Percentiles rank a stretch among this genome's conserved stretches.
Conservation (phyloP, 148 eudicot species). For the Silene latifolia region DNA sequence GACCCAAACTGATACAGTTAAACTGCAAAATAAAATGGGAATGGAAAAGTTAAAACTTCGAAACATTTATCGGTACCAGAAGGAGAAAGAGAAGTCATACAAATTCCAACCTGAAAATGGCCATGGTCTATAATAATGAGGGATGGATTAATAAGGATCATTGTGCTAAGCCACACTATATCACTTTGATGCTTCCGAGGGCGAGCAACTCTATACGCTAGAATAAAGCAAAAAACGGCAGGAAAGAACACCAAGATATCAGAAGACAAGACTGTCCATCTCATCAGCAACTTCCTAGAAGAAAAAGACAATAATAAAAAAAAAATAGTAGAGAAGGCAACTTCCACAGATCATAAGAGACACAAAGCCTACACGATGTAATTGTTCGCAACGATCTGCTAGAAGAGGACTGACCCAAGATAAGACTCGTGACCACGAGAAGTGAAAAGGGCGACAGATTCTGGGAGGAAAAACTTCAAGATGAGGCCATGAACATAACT, state of each 20-base stretch:
- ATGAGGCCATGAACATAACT: conserved; percentile 79
- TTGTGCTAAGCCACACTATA: conserved; percentile 63
- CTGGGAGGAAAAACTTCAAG: conserved; percentile 58
- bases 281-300: conserved; percentile 92
- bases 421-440: conserved; percentile 95
- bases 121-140: conserved; percentile 89
- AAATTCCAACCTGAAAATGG: conserved; percentile 75
- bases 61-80: neutral
- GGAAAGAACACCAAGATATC: conserved; percentile 76
- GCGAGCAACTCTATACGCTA: conserved; percentile 40
- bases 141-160: conserved; percentile 76
- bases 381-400: neutral
- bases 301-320: conserved; percentile 18
- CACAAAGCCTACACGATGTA: neutral
- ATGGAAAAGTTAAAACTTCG: neutral
- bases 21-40: conserved; percentile 42
- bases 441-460: conserved; percentile 60
- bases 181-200: conserved; percentile 33
- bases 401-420: conserved; percentile 52
- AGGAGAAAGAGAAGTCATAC: neutral
- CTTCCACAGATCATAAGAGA: neutral
- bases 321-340: conserved; percentile 11
- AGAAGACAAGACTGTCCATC: conserved; percentile 86
- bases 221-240: conserved; percentile 57
- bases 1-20: conserved; percentile 94